Conservation (phyloP, 2,329 filamentous ascomycete species). For the Thielaviopsis euricoi region DNA sequence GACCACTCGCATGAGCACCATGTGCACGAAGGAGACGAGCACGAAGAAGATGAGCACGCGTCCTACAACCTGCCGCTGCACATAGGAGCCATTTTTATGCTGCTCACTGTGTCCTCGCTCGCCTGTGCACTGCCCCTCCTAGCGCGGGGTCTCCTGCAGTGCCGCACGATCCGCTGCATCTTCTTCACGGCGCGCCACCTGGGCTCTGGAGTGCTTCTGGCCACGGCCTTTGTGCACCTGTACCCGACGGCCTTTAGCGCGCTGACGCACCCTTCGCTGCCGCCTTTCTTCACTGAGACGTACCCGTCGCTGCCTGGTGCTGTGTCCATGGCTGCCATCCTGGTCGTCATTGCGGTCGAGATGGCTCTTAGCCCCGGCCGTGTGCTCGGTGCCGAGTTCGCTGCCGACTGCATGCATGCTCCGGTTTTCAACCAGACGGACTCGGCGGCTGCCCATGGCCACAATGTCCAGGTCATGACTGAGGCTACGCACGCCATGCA, state of each 20-base stretch:
- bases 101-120: constrained; percentile 29
- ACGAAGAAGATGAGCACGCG: not conserved
- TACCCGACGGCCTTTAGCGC: constrained; percentile 49
- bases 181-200: constrained; percentile 50
- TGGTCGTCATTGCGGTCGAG: constrained; percentile 68
- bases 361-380: constrained; percentile 40
- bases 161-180: constrained; percentile 37
- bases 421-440: too few relatives aligned
- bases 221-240: constrained; percentile 67
- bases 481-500: too few relatives aligned
- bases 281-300: constrained; percentile 54
- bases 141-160: constrained; percentile 31
- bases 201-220: constrained; percentile 57
- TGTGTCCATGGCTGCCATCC: constrained; percentile 61
- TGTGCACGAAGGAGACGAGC: not conserved
- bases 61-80: constrained; percentile 41
- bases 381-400: constrained; percentile 13
- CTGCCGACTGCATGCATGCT: not conserved
- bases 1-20: not conserved
- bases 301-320: constrained; percentile 68
- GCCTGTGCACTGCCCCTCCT: constrained; percentile 38
- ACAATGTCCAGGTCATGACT: not conserved
- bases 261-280: constrained; percentile 49
- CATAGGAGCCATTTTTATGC: constrained; percentile 37
- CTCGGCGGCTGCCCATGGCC: too few relatives aligned